Evolutionary conservation across 768 basidiomycete species (phyloP).

Genomic region (Mycena vitilis): DNA sequence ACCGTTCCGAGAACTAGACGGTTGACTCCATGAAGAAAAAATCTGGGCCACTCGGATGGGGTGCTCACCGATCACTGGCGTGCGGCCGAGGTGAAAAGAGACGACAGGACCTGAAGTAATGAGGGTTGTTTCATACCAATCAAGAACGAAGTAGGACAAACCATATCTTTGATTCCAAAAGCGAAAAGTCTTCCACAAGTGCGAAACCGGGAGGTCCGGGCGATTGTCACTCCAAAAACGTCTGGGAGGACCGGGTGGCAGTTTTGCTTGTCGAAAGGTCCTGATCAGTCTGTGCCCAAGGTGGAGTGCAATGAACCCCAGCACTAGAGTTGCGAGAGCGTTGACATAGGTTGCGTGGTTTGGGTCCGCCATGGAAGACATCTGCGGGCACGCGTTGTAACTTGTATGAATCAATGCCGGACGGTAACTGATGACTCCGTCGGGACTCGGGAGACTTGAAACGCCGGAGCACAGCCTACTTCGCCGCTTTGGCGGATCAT

Average conservation of each 20-base stretch:
- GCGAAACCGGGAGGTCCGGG: constrained; percentile 26
- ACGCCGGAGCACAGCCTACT: too few species aligned
- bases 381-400: too few species aligned
- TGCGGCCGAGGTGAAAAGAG: constrained; percentile 14
- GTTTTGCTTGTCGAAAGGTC: neutral
- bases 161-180: constrained; percentile 38
- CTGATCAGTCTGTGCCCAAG: too few species aligned
- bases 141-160: constrained; percentile 3
- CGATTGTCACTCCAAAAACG: constrained; percentile 35
- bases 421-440: too few species aligned
- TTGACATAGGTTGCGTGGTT: neutral
- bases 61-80: constrained; percentile 12
- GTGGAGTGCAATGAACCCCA: neutral
- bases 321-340: neutral
- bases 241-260: constrained; percentile 36
- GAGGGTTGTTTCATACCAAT: too few species aligned
- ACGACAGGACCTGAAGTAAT: constrained; percentile 3
- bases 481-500: too few species aligned
- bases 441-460: too few species aligned
- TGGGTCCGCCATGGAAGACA: neutral
- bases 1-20: constrained; percentile 43
- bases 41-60: too few species aligned
- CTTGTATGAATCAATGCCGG: too few species aligned
- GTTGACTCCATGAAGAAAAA: neutral
- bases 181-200: constrained; percentile 38